These are phyloP conservation scores for Alternaria novae-zelandiae DNA, from an alignment of 2,329 filamentous ascomycete genomes.

Conservation along the genomic window DNA sequence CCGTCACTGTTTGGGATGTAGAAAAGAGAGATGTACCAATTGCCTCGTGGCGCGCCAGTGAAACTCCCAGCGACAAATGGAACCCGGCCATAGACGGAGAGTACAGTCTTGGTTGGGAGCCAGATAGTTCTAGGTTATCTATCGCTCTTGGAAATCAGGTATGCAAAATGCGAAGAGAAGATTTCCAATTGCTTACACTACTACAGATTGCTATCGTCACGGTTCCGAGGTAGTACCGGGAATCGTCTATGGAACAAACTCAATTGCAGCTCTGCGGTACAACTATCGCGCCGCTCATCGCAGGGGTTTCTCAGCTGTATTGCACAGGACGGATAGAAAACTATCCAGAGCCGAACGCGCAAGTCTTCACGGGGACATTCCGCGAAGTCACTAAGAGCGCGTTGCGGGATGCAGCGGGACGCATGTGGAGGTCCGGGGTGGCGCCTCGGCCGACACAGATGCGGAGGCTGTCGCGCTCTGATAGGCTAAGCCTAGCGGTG, in stretches of 20 bases:
- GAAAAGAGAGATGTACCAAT: constrained; percentile 43
- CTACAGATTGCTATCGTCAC: constrained; percentile 45
- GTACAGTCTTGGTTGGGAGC: constrained; percentile 48
- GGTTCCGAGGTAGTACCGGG: constrained; percentile 32
- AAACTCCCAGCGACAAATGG: constrained; percentile 35
- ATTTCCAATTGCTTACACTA: constrained; percentile 6
- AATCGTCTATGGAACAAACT: neutral
- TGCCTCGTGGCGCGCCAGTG: constrained; percentile 44
- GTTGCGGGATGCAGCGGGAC: constrained; percentile 28
- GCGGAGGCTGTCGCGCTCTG: constrained; percentile 23
- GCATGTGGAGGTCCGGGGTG: constrained; percentile 27
- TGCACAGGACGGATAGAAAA: neutral
- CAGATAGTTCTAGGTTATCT: constrained; percentile 46
- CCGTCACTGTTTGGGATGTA: constrained; percentile 54
- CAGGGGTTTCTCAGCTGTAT: neutral
- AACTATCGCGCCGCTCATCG: neutral
- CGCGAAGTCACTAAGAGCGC: constrained; percentile 20
- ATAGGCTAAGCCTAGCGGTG: constrained; percentile 15
- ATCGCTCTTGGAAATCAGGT: constrained; percentile 49
- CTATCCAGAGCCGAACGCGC: neutral
- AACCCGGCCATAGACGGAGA: constrained; percentile 43
- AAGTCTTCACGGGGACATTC: constrained; percentile 7
- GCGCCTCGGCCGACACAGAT: constrained; percentile 10
- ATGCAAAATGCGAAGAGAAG: constrained; percentile 1
- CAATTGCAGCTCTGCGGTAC: neutral